Conservation (phyloP, 2,329 filamentous ascomycete species). For the Xylariaceae sp. region DNA sequence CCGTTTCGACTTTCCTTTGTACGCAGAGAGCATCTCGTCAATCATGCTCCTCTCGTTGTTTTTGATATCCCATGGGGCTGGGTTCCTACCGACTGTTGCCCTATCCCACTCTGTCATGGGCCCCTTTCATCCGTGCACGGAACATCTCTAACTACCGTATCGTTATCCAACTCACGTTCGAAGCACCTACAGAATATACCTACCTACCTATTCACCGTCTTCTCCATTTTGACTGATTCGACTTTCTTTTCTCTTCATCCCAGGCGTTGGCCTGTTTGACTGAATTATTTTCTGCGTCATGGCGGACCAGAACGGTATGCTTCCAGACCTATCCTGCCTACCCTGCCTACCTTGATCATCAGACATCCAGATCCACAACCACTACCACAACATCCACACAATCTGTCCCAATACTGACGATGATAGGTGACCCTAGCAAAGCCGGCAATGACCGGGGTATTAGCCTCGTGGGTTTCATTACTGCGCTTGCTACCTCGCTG, state of each 20-base stretch:
- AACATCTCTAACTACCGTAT: slow-evolving; percentile 6
- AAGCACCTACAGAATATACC: background rate
- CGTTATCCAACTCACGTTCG: background rate
- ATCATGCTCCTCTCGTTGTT: slow-evolving; percentile 6
- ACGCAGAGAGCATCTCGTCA: background rate
- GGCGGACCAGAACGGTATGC: slow-evolving; percentile 18
- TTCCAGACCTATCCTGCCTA: background rate
- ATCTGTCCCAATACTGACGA: background rate
- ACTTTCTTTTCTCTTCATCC: background rate
- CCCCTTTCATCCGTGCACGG: background rate
- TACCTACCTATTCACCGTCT: background rate
- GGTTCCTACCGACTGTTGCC: background rate
- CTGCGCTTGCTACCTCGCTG: slow-evolving; percentile 59
- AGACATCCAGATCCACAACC: background rate
- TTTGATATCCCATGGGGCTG: background rate
- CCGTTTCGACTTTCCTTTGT: background rate
- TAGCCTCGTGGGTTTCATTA: slow-evolving; percentile 55
- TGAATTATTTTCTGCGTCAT: slow-evolving; percentile 9
- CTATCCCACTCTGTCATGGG: background rate
- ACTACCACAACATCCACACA: background rate
- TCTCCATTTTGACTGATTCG: background rate
- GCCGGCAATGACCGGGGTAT: slow-evolving; percentile 39
- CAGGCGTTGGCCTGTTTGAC: slow-evolving; percentile 1
- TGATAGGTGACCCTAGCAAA: slow-evolving; percentile 14
- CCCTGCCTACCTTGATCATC: background rate